phyloP scores from a whole-genome alignment of 257 asterid species.

The Leptodermis oblonga region DNA sequence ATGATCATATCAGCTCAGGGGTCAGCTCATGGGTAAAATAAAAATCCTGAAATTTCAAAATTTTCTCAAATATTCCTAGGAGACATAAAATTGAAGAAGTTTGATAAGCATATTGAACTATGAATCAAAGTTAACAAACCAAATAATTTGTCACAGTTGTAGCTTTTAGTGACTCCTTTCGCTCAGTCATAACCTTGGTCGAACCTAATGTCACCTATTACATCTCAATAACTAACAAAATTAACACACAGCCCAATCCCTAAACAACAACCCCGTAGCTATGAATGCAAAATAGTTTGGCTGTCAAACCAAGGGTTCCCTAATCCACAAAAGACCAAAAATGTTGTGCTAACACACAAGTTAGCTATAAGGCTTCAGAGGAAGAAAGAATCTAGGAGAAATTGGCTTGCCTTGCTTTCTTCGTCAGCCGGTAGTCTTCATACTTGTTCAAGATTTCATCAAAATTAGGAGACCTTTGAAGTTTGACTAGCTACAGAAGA shows the following conservation, averaged over 20 bases:
- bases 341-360: neutral
- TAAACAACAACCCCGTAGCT: neutral
- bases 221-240: neutral
- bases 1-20: neutral
- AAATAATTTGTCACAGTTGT: neutral
- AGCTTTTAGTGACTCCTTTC: neutral
- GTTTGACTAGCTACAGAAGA: conserved; percentile 63
- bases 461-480: conserved; percentile 69
- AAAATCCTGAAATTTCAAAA: neutral
- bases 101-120: neutral
- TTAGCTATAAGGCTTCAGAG: neutral
- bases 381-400: conserved; percentile 1
- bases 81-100: neutral
- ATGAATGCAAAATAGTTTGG: neutral
- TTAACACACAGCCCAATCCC: neutral
- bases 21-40: neutral
- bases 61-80: too few relatives aligned
- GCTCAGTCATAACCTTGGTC: neutral
- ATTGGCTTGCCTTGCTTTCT: conserved; percentile 50
- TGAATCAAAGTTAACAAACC: neutral
- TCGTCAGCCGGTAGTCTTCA: conserved; percentile 43
- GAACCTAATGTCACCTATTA: neutral
- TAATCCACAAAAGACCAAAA: neutral
- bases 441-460: conserved; percentile 55
- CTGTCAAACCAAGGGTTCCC: neutral